Evolutionary conservation across 768 basidiomycete genomes (phyloP).

Genomic region (Leccinum sublutescens): DNA sequence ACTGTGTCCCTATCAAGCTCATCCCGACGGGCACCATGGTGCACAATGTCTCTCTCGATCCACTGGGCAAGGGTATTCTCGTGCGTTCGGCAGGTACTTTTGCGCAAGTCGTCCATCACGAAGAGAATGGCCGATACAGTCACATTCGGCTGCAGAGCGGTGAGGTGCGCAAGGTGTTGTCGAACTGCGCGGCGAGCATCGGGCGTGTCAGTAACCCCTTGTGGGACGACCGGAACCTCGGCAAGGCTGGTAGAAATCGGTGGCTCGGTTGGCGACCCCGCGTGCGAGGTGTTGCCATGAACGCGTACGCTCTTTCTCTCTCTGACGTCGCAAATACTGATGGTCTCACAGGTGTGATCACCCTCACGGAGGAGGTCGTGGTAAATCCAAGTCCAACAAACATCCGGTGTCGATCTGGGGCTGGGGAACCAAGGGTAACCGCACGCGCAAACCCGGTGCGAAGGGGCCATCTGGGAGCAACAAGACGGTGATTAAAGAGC

Average conservation of each 20-base stretch:
- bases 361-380: constrained; percentile 97
- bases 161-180: constrained; percentile 83
- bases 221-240: constrained; percentile 80
- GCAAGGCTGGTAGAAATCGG: constrained; percentile 87
- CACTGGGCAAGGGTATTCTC: constrained; percentile 74
- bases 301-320: constrained; percentile 57
- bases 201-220: constrained; percentile 90
- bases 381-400: constrained; percentile 96
- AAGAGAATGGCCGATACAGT: constrained; percentile 66
- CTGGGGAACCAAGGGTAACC: constrained; percentile 87
- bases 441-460: constrained; percentile 90
- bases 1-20: constrained; percentile 87
- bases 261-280: constrained; percentile 85
- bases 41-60: constrained; percentile 78
- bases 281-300: constrained; percentile 97
- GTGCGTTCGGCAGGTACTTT: constrained; percentile 89
- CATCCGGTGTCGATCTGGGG: constrained; percentile 92
- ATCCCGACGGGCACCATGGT: constrained; percentile 92
- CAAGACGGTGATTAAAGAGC: constrained; percentile 84
- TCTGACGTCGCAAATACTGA: constrained; percentile 2
- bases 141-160: constrained; percentile 89
- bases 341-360: constrained; percentile 64
- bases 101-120: constrained; percentile 78
- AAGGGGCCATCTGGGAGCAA: constrained; percentile 64
- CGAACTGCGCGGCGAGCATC: constrained; percentile 83